Conservation (phyloP, 78 protist genomes). For the Tieghemostelium lacteum region DNA sequence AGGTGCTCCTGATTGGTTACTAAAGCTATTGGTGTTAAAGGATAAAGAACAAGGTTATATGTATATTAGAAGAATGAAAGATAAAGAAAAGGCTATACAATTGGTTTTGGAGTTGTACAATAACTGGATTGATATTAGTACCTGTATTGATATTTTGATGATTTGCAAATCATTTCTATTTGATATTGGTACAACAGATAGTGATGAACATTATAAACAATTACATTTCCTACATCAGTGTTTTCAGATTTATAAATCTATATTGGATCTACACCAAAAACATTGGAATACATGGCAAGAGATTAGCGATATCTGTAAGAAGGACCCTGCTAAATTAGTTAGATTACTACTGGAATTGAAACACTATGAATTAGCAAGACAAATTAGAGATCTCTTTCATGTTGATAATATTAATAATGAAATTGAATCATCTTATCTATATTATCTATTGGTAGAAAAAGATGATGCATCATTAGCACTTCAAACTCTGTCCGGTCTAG, state of each 20-base stretch:
- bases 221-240: slow-evolving; percentile 23
- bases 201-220: background rate
- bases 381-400: slow-evolving; percentile 41
- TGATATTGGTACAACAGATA: background rate
- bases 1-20: slow-evolving; percentile 79
- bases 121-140: slow-evolving; percentile 53
- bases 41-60: slow-evolving; percentile 33
- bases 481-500: slow-evolving; percentile 45
- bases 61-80: slow-evolving; percentile 61
- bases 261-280: background rate
- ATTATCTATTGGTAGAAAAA: slow-evolving; percentile 67
- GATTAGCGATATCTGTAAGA: slow-evolving; percentile 29
- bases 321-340: slow-evolving; percentile 44
- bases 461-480: slow-evolving; percentile 64
- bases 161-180: slow-evolving; percentile 20
- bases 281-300: slow-evolving; percentile 58
- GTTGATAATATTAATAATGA: slow-evolving; percentile 44
- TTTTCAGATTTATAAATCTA: slow-evolving; percentile 48
- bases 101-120: slow-evolving; percentile 39
- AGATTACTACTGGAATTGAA: slow-evolving; percentile 29
- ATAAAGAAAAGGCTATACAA: slow-evolving; percentile 28
- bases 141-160: slow-evolving; percentile 57
- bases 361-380: slow-evolving; percentile 61
- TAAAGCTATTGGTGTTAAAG: slow-evolving; percentile 55
- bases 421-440: slow-evolving; percentile 62